These are phyloP conservation scores for Dalbergia cochinchinensis DNA, from an alignment of 306 rosid species.

Conservation along the genomic window DNA sequence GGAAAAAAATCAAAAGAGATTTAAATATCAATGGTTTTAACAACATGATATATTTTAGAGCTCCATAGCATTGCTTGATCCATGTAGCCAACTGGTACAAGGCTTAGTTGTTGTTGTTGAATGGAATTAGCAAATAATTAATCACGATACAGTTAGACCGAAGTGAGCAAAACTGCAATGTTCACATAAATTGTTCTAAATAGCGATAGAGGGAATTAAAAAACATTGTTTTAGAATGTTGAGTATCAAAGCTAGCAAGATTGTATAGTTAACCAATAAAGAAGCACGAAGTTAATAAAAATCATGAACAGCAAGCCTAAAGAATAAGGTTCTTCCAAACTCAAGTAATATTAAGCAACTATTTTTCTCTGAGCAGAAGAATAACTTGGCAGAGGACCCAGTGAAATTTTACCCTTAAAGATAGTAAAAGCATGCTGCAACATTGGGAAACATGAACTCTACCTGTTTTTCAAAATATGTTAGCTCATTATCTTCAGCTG, in stretches of 20 bases:
- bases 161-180: background rate
- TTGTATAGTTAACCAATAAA: conserved; percentile 7
- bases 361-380: conserved; percentile 13
- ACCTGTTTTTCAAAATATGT: conserved; percentile 91
- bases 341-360: conserved; percentile 19
- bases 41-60: too few species aligned
- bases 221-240: background rate
- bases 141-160: background rate
- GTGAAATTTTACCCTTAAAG: conserved; percentile 9
- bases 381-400: conserved; percentile 13
- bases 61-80: too few species aligned
- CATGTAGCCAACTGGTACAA: too few species aligned
- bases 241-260: conserved; percentile 10
- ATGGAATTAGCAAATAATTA: background rate
- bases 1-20: too few species aligned
- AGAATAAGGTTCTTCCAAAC: conserved; percentile 40
- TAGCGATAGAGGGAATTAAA: background rate
- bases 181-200: background rate
- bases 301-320: conserved; percentile 14
- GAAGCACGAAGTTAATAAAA: conserved; percentile 20
- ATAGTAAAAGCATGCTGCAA: conserved; percentile 30
- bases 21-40: too few species aligned
- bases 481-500: conserved; percentile 78
- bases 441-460: conserved; percentile 43
- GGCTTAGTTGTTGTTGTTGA: too few species aligned